Evolutionary conservation across 495 filamentous ascomycete genomes (phyloP), one percentile per base, ranked within the genome.

Genomic region (Cryomyces minteri): DNA sequence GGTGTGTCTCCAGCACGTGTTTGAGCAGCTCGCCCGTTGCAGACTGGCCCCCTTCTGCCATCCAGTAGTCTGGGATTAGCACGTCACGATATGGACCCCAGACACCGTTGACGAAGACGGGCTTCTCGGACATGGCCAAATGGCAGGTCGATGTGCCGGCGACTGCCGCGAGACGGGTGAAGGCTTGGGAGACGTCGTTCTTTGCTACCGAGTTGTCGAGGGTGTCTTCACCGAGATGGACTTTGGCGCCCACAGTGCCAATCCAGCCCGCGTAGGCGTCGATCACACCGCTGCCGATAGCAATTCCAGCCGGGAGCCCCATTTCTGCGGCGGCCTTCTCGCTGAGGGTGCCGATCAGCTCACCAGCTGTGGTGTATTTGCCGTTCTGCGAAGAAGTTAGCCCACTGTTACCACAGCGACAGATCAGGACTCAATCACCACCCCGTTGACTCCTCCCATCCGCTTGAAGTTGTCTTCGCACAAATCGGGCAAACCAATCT

Each of bases 231-330:
- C 63, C 66, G 7, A 93, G 67, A 38, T 80, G 65, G 48, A 94
- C 84, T 60, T 94, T 94, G 10, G 90, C 86, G 43, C 90, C 88
- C n/a, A 98, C 90, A 4, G 88, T 95, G 34, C 90, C 90, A 48
- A 98, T 84, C 90, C 90, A 98, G 28, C 90, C 90, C 12, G 90
- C 90, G 60, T 98, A 98, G 5, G 90, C 88, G 64, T 98, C 90
- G 51, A 98, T 98, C 34, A 98, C 90, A 58, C 88, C 87, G 52
- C 82, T 90, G 14, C 90, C 90, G 47, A 98, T 79, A 11, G 90
- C 85, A 54, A 92, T 88, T 6, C 88, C 90, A 5, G 80, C 65
- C 1, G 78, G 79, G n/a, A 98, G 66, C 4, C 90, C 90, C 44
- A 98, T 72, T 14, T 95, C 81, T 37, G 67, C 59, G 11, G 80